Conservation (phyloP, 257 asterid genomes). For the Solanum clarkiae region DNA sequence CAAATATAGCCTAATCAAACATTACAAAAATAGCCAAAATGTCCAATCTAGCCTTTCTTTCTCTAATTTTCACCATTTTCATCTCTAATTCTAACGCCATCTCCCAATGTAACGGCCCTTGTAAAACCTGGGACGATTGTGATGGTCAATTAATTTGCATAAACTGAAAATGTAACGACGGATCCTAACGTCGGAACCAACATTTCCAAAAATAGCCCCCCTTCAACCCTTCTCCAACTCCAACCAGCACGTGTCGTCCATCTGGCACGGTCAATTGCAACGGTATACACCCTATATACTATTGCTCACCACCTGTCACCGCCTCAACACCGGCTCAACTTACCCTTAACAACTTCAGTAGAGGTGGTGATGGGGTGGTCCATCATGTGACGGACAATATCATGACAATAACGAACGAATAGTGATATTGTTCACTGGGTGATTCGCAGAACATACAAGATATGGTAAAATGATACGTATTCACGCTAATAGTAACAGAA, state of each 20-base stretch:
- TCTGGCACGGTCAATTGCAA: not conserved
- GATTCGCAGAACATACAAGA: conserved; percentile 17
- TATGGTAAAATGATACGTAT: conserved; percentile 21
- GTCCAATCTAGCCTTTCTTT: not conserved
- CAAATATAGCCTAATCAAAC: not conserved
- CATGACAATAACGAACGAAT: conserved; percentile 14
- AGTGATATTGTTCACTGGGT: conserved; percentile 39
- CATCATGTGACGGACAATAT: conserved; percentile 19
- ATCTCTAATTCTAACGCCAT: not conserved
- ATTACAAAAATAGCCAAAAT: not conserved
- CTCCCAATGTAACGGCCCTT: not conserved
- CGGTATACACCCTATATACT: not conserved
- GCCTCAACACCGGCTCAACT: conserved; percentile 27
- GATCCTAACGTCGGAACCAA: not conserved
- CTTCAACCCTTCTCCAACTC: not conserved
- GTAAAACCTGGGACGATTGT: not conserved
- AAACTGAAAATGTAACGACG: not conserved
- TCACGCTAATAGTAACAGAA: conserved; percentile 13
- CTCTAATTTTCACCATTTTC: not conserved
- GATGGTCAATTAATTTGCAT: not conserved
- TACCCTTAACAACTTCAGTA: conserved; percentile 22
- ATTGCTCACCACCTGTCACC: conserved; percentile 29
- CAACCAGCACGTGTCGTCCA: not conserved
- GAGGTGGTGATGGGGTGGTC: conserved; percentile 26
- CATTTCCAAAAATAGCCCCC: not conserved